Evolutionary conservation across 208 protist species (phyloP).

Genomic region (Herpetomonas samuelpessoai): DNA sequence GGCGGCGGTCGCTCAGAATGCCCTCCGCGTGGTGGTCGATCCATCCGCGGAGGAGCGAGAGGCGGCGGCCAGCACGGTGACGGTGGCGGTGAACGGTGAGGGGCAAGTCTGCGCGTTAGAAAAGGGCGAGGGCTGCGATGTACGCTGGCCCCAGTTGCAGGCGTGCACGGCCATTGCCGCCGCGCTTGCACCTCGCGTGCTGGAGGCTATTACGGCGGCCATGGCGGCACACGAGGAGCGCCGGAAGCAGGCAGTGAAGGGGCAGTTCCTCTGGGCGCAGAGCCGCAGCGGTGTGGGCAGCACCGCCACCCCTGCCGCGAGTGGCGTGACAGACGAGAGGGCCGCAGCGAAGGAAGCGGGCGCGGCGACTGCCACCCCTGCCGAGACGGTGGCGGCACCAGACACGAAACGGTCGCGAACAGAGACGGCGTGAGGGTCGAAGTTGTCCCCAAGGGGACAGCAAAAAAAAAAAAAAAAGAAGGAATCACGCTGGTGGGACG

Average conservation of each 20-base stretch:
- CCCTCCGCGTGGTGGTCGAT: constrained; percentile 66
- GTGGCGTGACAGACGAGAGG: too few species aligned
- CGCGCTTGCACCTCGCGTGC: constrained; percentile 38
- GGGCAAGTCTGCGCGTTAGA: constrained; percentile 79
- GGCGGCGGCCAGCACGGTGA: constrained; percentile 59
- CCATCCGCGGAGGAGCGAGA: constrained; percentile 60
- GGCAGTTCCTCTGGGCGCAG: constrained; percentile 87
- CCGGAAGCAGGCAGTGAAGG: constrained; percentile 47
- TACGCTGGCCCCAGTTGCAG: constrained; percentile 41
- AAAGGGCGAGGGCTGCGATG: constrained; percentile 69
- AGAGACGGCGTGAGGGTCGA: too few species aligned
- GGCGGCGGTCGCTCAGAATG: constrained; percentile 1
- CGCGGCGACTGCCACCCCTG: too few species aligned
- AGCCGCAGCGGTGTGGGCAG: constrained; percentile 62
- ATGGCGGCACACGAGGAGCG: constrained; percentile 65
- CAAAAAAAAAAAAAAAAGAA: too few species aligned
- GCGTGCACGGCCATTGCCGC: constrained; percentile 48
- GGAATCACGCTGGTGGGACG: too few species aligned
- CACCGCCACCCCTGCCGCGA: too few species aligned
- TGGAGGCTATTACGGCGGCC: constrained; percentile 50
- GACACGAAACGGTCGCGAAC: too few species aligned
- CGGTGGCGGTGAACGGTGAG: constrained; percentile 79
- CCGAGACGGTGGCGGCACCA: too few species aligned
- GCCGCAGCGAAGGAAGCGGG: too few species aligned
- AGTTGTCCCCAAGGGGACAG: too few species aligned